Percentiles rank a stretch among this genome's conserved stretches.
These are phyloP conservation scores for Amphibolis antarctica DNA, from an alignment of 106 monocot species.

Conservation along the genomic window DNA sequence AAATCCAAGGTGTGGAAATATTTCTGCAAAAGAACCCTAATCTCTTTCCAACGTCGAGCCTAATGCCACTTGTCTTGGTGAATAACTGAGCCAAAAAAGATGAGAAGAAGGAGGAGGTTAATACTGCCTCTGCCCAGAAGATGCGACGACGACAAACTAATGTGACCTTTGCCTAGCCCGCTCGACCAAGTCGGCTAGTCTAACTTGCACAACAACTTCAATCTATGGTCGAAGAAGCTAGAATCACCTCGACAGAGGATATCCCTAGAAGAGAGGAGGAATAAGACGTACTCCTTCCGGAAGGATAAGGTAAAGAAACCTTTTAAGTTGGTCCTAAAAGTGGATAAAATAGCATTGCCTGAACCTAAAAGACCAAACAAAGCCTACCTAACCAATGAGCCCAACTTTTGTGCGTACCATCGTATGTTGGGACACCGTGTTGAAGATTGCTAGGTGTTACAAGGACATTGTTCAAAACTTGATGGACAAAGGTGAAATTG, in stretches of 20 bases:
- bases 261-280: background rate
- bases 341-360: background rate
- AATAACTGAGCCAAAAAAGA: too few relatives aligned
- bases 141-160: too few relatives aligned
- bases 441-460: conserved; percentile 2
- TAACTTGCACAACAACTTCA: too few relatives aligned
- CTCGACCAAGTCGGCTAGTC: too few relatives aligned
- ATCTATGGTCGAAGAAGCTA: too few relatives aligned
- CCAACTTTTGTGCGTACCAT: background rate
- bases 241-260: background rate
- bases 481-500: background rate
- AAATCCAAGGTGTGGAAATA: too few relatives aligned
- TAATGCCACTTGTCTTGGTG: background rate
- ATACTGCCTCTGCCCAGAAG: too few relatives aligned
- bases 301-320: background rate
- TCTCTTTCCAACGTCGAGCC: too few relatives aligned
- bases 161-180: background rate
- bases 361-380: background rate
- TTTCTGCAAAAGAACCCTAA: too few relatives aligned
- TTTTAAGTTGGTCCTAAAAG: background rate
- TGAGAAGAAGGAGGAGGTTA: too few relatives aligned
- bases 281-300: background rate
- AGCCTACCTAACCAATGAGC: background rate
- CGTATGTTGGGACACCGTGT: background rate
- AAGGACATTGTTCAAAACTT: background rate